Evolutionary conservation across 2,329 filamentous ascomycete species (phyloP).

Genomic region (Cyphellophora europaea): DNA sequence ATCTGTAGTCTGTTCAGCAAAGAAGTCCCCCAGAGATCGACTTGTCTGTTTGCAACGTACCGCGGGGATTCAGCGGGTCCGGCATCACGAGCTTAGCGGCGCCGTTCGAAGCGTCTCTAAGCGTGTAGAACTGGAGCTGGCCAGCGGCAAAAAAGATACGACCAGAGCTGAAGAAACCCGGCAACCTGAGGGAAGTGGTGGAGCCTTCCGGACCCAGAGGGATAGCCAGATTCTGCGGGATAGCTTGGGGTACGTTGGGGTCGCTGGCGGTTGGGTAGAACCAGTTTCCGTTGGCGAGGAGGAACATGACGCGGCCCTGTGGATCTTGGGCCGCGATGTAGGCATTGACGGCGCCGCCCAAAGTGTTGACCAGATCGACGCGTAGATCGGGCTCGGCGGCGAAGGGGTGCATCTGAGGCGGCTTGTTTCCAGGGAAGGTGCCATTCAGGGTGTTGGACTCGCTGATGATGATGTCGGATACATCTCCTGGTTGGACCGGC

Average conservation of each 20-base stretch:
- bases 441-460: conserved; percentile 4
- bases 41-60: too few relatives aligned
- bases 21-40: too few relatives aligned
- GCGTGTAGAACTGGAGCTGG: conserved; percentile 37
- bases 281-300: conserved; percentile 31
- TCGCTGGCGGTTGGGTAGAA: conserved; percentile 34
- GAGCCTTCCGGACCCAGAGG: conserved; percentile 29
- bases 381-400: not conserved
- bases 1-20: too few relatives aligned
- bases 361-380: conserved; percentile 34
- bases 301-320: conserved; percentile 34
- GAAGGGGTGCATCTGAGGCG: not conserved
- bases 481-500: too few relatives aligned
- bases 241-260: conserved; percentile 25
- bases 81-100: too few relatives aligned
- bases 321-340: conserved; percentile 39
- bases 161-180: conserved; percentile 31
- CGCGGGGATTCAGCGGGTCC: too few relatives aligned
- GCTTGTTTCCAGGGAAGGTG: not conserved
- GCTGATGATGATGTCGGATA: too few relatives aligned
- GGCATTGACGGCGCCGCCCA: conserved; percentile 29
- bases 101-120: conserved; percentile 22
- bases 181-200: conserved; percentile 30
- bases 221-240: conserved; percentile 34
- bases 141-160: too few relatives aligned